These are phyloP conservation scores for Adansonia digitata DNA, from an alignment of 345 rosid species.

Conservation along the genomic window DNA sequence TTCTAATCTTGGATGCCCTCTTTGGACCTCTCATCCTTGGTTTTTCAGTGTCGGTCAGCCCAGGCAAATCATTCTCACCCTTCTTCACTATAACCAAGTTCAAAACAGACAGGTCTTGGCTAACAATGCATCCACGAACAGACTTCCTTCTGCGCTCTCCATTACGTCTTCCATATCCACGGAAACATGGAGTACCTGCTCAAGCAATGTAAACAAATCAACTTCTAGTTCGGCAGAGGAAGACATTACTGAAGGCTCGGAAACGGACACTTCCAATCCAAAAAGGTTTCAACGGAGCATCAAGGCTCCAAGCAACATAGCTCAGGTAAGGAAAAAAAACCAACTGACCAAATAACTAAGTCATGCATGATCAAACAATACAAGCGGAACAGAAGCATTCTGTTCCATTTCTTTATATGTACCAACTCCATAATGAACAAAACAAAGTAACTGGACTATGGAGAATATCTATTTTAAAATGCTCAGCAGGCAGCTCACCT, in stretches of 20 bases:
- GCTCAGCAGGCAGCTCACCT: constrained; percentile 27
- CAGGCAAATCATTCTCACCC: constrained; percentile 75
- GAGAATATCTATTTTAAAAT: neutral
- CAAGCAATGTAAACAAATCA: constrained; percentile 3
- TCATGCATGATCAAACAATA: neutral
- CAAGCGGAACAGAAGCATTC: too few relatives aligned
- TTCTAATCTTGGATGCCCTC: constrained; percentile 76
- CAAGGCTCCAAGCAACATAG: neutral
- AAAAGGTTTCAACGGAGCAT: neutral
- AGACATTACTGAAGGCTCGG: neutral
- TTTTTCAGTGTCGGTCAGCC: constrained; percentile 65
- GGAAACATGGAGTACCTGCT: constrained; percentile 72
- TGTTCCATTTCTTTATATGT: neutral
- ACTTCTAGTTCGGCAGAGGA: neutral
- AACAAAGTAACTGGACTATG: neutral
- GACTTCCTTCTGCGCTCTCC: constrained; percentile 85
- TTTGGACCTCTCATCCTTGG: constrained; percentile 88
- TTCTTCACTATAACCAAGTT: constrained; percentile 76
- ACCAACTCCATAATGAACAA: neutral
- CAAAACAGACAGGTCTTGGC: constrained; percentile 72
- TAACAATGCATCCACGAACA: constrained; percentile 85
- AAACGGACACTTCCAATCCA: neutral
- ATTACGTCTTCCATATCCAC: constrained; percentile 68
- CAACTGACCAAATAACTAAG: neutral
- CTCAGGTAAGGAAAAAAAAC: neutral